Evolutionary conservation across 768 basidiomycete species (phyloP).

Genomic region (Coprinellus micaceus): DNA sequence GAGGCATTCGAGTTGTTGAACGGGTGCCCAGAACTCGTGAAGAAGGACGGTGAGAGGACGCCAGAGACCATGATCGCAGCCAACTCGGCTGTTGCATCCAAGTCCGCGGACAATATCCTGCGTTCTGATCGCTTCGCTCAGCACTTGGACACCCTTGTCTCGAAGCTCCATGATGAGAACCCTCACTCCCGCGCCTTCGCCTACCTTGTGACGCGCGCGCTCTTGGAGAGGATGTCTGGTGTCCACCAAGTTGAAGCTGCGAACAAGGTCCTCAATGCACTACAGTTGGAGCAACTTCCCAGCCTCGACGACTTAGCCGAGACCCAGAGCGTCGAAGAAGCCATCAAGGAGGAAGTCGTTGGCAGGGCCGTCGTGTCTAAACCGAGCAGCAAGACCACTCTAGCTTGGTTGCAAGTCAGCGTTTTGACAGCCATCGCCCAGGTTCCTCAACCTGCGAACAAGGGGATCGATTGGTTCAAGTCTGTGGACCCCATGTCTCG

Average conservation of each 20-base stretch:
- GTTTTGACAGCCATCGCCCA: conserved; percentile 47
- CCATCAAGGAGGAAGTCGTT: conserved; percentile 41
- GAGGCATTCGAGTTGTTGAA: conserved; percentile 42
- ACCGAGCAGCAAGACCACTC: conserved; percentile 55
- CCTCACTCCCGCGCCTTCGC: conserved; percentile 54
- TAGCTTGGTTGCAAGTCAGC: conserved; percentile 54
- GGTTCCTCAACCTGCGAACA: conserved; percentile 43
- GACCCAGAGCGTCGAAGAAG: conserved; percentile 36
- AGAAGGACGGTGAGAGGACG: conserved; percentile 27
- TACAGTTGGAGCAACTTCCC: conserved; percentile 44
- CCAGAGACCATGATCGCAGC: conserved; percentile 44
- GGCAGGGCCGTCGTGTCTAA: conserved; percentile 52
- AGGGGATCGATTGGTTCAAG: conserved; percentile 51
- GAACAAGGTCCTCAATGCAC: conserved; percentile 39
- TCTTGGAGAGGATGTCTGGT: conserved; percentile 55
- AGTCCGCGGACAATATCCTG: conserved; percentile 76
- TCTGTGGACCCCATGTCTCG: conserved; percentile 20
- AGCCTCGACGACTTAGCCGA: conserved; percentile 40
- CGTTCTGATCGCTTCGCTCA: conserved; percentile 40
- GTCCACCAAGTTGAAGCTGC: conserved; percentile 58
- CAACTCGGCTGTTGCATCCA: conserved; percentile 53
- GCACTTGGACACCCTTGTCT: conserved; percentile 48
- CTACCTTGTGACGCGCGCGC: conserved; percentile 57
- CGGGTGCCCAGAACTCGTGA: conserved; percentile 47
- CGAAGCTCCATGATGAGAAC: conserved; percentile 46